phyloP scores from a whole-genome alignment of 2,329 filamentous ascomycete species.

The Ustulina deusta region DNA sequence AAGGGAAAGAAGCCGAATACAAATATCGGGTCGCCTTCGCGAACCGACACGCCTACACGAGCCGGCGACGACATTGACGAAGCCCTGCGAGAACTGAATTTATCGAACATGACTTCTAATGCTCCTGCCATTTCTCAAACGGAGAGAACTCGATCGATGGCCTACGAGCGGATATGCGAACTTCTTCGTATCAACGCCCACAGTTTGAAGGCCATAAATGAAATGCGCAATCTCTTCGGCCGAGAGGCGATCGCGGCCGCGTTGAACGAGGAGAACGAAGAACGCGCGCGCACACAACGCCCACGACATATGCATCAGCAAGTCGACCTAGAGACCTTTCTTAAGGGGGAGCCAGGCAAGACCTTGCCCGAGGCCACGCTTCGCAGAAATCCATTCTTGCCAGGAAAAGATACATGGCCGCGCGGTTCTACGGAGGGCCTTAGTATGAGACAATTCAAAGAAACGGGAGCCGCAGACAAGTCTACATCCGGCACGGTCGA shows the following conservation, averaged over 20 bases:
- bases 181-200: conserved; percentile 69
- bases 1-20: conserved; percentile 50
- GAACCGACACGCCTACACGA: conserved; percentile 34
- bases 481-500: conserved; percentile 68
- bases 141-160: conserved; percentile 32
- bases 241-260: conserved; percentile 68
- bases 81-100: conserved; percentile 56
- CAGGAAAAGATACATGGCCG: conserved; percentile 90
- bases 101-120: conserved; percentile 42
- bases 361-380: conserved; percentile 78
- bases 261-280: conserved; percentile 61
- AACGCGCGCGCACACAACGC: conserved; percentile 54
- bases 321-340: conserved; percentile 68
- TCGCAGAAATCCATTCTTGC: conserved; percentile 84
- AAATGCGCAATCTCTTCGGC: conserved; percentile 79
- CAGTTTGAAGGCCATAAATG: conserved; percentile 86
- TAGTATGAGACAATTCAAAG: conserved; percentile 75
- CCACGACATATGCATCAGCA: conserved; percentile 57
- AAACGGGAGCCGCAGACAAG: conserved; percentile 48
- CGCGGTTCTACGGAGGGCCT: conserved; percentile 82
- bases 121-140: conserved; percentile 25
- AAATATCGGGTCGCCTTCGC: conserved; percentile 23
- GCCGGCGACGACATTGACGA: conserved; percentile 67
- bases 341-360: conserved; percentile 67
- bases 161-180: conserved; percentile 54